These are phyloP conservation scores for Gamsiella multidivaricata DNA, from an alignment of 192 early-diverging fungal genomes.

Conservation along the genomic window DNA sequence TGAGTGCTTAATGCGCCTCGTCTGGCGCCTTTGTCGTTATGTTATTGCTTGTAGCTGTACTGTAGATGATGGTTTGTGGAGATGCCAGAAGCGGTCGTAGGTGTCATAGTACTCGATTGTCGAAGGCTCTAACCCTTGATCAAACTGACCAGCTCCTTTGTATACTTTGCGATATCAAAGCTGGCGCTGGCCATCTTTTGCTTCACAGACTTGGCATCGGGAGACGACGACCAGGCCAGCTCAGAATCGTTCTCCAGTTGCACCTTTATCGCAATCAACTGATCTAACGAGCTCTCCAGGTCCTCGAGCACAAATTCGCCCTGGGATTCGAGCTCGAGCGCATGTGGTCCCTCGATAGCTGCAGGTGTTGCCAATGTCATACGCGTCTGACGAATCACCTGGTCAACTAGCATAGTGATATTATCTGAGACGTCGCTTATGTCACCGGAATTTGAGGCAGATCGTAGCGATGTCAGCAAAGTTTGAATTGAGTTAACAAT, in stretches of 20 bases:
- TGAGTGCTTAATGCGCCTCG: no score
- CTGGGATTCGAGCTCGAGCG: slow-evolving; percentile 41
- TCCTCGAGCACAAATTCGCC: slow-evolving; percentile 72
- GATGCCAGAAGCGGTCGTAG: background rate
- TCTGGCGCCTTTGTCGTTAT: no score
- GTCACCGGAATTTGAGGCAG: slow-evolving; percentile 58
- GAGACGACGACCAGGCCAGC: slow-evolving; percentile 46
- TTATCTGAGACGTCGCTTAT: slow-evolving; percentile 65
- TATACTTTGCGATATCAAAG: slow-evolving; percentile 92
- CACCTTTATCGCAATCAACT: slow-evolving; percentile 70
- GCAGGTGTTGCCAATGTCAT: slow-evolving; percentile 57
- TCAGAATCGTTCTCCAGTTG: slow-evolving; percentile 57
- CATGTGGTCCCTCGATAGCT: slow-evolving; percentile 41
- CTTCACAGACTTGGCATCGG: slow-evolving; percentile 77
- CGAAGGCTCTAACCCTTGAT: slow-evolving; percentile 30
- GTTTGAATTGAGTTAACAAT: slow-evolving; percentile 85
- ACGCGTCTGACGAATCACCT: slow-evolving; percentile 64
- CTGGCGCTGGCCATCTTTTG: slow-evolving; percentile 83
- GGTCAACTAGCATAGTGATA: slow-evolving; percentile 70
- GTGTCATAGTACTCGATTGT: background rate
- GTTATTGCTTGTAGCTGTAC: no score
- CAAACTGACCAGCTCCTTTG: slow-evolving; percentile 84
- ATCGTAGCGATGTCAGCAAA: slow-evolving; percentile 71
- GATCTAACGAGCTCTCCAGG: slow-evolving; percentile 61
- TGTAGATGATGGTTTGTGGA: no score